Evolutionary conservation across 257 asterid genomes (phyloP).

Genomic region (Paraleonurus japonicus): DNA sequence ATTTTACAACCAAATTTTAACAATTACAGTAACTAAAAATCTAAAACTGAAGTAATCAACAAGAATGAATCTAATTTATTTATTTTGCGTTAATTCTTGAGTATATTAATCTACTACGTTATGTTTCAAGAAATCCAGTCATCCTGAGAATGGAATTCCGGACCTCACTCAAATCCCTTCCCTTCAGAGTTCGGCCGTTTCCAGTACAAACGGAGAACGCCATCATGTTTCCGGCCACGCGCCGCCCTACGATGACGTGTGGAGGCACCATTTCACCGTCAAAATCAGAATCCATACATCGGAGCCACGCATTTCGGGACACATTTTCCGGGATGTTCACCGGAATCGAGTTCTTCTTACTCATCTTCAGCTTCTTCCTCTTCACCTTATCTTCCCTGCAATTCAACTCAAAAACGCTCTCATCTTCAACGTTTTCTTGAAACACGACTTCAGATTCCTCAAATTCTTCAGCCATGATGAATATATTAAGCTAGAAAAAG

Average conservation of each 20-base stretch:
- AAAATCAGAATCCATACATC: conserved; percentile 27
- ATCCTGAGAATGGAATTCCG: conserved; percentile 68
- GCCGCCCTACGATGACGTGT: conserved; percentile 62
- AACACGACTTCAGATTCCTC: conserved; percentile 70
- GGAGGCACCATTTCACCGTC: conserved; percentile 80
- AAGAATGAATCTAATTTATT: not conserved
- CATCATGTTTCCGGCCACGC: conserved; percentile 66
- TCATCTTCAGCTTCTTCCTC: conserved; percentile 35
- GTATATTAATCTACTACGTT: not conserved
- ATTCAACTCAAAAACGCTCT: conserved; percentile 8
- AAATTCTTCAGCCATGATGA: conserved; percentile 67
- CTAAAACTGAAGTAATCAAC: conserved; percentile 8
- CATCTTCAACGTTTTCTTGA: conserved; percentile 25
- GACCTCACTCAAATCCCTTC: conserved; percentile 69
- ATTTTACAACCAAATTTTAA: conserved; percentile 8
- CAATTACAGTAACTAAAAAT: not conserved
- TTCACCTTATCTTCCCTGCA: conserved; percentile 17
- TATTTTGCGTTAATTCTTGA: not conserved
- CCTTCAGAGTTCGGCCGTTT: conserved; percentile 70
- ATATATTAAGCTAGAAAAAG: not conserved
- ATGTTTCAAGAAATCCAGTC: conserved; percentile 84
- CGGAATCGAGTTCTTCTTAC: conserved; percentile 42
- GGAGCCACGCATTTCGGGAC: conserved; percentile 35
- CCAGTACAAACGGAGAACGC: conserved; percentile 76
- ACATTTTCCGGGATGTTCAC: conserved; percentile 55